A percentile compares a stretch with the other conserved stretches of the same genome.
Evolutionary conservation across 2,329 filamentous ascomycete genomes (phyloP).

Genomic region (Trichothecium roseum): DNA sequence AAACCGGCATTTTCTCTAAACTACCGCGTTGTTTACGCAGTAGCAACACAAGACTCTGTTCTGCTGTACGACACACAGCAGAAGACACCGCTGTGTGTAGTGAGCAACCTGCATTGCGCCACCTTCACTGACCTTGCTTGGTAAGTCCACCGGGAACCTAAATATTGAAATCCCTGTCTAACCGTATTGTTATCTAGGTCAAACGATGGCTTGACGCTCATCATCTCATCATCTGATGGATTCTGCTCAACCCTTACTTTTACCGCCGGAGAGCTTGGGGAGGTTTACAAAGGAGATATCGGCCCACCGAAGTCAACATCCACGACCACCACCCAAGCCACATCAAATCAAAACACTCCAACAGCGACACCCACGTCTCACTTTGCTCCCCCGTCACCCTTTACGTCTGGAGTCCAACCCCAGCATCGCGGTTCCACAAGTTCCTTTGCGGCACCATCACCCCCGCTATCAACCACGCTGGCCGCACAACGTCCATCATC

Average conservation of each 20-base stretch:
- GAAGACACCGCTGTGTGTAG: constrained; percentile 82
- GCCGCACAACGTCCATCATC: constrained; percentile 60
- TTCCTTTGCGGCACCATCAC: constrained; percentile 48
- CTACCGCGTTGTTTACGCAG: constrained; percentile 92
- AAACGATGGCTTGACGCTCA: constrained; percentile 45
- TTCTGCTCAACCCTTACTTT: constrained; percentile 94
- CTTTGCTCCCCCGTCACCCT: constrained; percentile 52
- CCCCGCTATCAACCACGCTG: constrained; percentile 37
- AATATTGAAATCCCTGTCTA: constrained; percentile 9
- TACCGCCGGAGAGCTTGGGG: constrained; percentile 70
- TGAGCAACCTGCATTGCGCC: constrained; percentile 94
- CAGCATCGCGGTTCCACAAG: constrained; percentile 48
- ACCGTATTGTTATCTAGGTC: constrained; percentile 27
- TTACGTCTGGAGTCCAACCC: constrained; percentile 29
- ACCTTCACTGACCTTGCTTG: constrained; percentile 95
- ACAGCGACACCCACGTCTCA: constrained; percentile 59
- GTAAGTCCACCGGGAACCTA: constrained; percentile 40
- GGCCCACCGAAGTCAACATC: constrained; percentile 31
- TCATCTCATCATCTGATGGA: constrained; percentile 96
- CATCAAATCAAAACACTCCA: constrained; percentile 55
- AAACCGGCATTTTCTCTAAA: constrained; percentile 71
- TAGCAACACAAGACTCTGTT: constrained; percentile 92
- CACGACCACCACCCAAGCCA: constrained; percentile 16
- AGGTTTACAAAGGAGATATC: constrained; percentile 63
- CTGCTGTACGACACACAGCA: constrained; percentile 96